Evolutionary conservation across 208 protist species (phyloP), one percentile per base, ranked within the genome.

Genomic region (Dictyostelium gargantuum): DNA sequence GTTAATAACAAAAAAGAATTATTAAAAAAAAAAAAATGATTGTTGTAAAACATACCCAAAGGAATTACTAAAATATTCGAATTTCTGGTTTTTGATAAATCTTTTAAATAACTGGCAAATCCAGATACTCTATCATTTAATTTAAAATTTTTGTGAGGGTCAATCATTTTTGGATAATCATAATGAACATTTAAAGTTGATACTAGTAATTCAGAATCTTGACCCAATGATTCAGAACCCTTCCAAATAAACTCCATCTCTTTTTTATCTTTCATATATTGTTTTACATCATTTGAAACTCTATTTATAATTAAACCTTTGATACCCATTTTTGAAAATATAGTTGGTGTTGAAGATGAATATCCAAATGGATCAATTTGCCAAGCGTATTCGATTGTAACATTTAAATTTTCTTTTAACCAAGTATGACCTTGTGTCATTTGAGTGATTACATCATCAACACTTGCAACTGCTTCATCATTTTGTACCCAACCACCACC

Each of bases 301-400:
- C 96, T 91, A 73, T 97, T 97, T n/a, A 96, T 96, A 32, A 97
- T 91, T 5, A 97, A n/a, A 13, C 84, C 92, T 32, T 96, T 94
- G 44, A 94, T 97, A 21, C 95, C 91, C 75, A 95, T 92, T 23
- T 68, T 29, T 23, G 80, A 66, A 35, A 92, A 94, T 5, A 97
- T 52, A 40, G 91, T 85, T 48, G 96, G 94, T 23, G 91, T 95
- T 50, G 84, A 21, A 32, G 92, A 85, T 21, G 81, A 93, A 89
- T 97, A 96, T 6, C 96, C 96, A 66, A 97, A 97, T 9, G 92
- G 91, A 52, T 97, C 94, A n/a, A 97, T 96, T 81, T 97, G 96
- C 95, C 95, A 97, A 1, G 85, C 96, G 13, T 95, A 74, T 23
- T 81, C 52, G 6, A 94, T 91, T 21, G 80, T 66, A 26, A 95